phyloP scores from a whole-genome alignment of 306 rosid genomes.

The Benincasa hispida region DNA sequence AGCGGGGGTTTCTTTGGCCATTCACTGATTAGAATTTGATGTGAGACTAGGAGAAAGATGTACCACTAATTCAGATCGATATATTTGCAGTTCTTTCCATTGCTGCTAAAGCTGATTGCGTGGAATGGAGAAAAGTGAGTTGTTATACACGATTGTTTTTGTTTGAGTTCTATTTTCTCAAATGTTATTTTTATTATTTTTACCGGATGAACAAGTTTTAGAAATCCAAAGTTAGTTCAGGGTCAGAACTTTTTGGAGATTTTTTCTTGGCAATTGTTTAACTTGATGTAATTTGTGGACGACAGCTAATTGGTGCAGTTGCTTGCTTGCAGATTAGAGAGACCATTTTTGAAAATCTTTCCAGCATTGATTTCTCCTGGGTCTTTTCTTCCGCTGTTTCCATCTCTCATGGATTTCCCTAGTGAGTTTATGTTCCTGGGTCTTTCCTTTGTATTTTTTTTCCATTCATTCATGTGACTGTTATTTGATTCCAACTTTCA shows the following conservation, averaged over 20 bases:
- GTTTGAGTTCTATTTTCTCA: neutral
- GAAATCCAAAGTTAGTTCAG: neutral
- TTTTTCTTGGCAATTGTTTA: neutral
- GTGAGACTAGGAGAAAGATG: neutral
- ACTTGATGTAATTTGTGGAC: neutral
- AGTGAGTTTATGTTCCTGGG: slow-evolving; percentile 37
- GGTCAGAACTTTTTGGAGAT: neutral
- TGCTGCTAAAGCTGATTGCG: slow-evolving; percentile 80
- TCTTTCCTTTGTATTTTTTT: neutral
- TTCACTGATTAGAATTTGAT: neutral
- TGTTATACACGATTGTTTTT: neutral
- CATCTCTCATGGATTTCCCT: slow-evolving; percentile 68
- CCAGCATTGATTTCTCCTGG: slow-evolving; percentile 80
- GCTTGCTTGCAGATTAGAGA: slow-evolving; percentile 54
- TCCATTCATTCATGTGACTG: neutral
- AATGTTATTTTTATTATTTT: neutral
- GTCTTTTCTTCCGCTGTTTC: slow-evolving; percentile 83
- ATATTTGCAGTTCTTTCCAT: slow-evolving; percentile 77
- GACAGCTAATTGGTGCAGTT: neutral
- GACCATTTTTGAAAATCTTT: slow-evolving; percentile 48
- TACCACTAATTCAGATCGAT: slow-evolving; percentile 3
- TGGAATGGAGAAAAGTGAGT: slow-evolving; percentile 88
- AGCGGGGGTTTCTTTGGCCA: neutral
- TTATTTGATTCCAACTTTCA: neutral
- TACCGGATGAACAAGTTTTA: neutral